Base-by-base conservation (phyloP, 2,329 filamentous ascomycete species). In the Colletotrichum coccodes region DNA sequence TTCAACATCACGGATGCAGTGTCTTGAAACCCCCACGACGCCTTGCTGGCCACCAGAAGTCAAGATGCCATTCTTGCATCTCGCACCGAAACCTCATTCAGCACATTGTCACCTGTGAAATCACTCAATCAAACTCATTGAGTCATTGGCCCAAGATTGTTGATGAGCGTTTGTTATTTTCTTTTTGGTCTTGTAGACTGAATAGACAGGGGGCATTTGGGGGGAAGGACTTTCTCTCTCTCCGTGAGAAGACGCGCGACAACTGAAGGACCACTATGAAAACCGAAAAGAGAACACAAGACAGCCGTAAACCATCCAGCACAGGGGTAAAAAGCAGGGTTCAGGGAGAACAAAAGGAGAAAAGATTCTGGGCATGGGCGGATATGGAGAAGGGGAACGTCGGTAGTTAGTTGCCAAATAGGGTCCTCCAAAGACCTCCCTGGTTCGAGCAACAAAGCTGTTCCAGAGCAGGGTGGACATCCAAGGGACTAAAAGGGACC, bases 401-500 rank as follows among this genome's bases (percentile, higher is more conserved):
- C 59, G 56, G 61, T 62, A 68, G 68, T 65, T 68, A 60, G 61
- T 57, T 66, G 68, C 64, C 64, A 65, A 49, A 32, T 49, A 38
- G 52, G 58, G 32, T 58, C 64, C 60, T 58, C 32, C 47, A 57
- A 60, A 70, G 14, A 26, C 52, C 38, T 21, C 57, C 36, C 46
- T 14, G 30, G 49, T 40, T 50, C 50, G 8, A 49, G 54, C 18
- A 50, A 68, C 36, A 30, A 53, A 21, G 14, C 40, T 42, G 61
- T 60, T 61, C 50, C 56, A 50, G 60, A 60, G 49, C 38, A 26
- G 56, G 69, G 32, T 58, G 46, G 44, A 70, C 57, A 60, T 64
- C 63, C 70, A 68, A 68, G 60, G 54, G 57, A 58, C 40, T 63
- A 65, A 63, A 38, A 56, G 30, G 73, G 71, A 75, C 77, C 76